phyloP scores from a whole-genome alignment of 352 stramenopile genomes.

The Pythium biforme region DNA sequence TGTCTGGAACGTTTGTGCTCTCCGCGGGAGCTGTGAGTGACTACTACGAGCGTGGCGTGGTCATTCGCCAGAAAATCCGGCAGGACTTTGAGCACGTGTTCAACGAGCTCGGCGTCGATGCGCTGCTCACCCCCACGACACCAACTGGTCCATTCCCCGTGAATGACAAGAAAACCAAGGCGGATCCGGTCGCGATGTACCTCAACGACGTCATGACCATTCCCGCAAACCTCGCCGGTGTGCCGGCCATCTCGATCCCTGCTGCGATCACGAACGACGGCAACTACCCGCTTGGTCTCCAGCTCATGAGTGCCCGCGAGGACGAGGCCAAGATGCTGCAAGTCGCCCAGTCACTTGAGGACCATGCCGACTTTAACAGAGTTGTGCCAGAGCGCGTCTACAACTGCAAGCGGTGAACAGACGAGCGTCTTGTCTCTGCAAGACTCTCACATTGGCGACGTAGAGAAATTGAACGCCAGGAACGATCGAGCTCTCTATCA shows the following conservation, averaged over 20 bases:
- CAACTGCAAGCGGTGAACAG: constrained; percentile 26
- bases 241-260: constrained; percentile 85
- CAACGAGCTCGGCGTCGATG: constrained; percentile 61
- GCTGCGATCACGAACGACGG: constrained; percentile 54
- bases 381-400: constrained; percentile 59
- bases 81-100: constrained; percentile 71
- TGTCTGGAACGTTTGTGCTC: constrained; percentile 91
- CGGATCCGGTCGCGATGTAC: constrained; percentile 84
- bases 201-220: constrained; percentile 94
- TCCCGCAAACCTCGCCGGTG: constrained; percentile 82
- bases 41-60: constrained; percentile 89
- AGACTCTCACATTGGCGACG: too few relatives aligned
- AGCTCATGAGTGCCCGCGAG: constrained; percentile 72
- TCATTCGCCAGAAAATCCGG: constrained; percentile 76
- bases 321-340: constrained; percentile 61
- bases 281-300: constrained; percentile 68
- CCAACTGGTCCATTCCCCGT: constrained; percentile 78
- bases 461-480: background rate
- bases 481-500: background rate
- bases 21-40: constrained; percentile 84
- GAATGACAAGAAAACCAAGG: constrained; percentile 48
- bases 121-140: constrained; percentile 86
- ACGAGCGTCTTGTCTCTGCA: background rate
- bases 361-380: constrained; percentile 44
- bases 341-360: constrained; percentile 63